phyloP scores from a whole-genome alignment of 208 protist species.

The Crithidia mellificae region DNA sequence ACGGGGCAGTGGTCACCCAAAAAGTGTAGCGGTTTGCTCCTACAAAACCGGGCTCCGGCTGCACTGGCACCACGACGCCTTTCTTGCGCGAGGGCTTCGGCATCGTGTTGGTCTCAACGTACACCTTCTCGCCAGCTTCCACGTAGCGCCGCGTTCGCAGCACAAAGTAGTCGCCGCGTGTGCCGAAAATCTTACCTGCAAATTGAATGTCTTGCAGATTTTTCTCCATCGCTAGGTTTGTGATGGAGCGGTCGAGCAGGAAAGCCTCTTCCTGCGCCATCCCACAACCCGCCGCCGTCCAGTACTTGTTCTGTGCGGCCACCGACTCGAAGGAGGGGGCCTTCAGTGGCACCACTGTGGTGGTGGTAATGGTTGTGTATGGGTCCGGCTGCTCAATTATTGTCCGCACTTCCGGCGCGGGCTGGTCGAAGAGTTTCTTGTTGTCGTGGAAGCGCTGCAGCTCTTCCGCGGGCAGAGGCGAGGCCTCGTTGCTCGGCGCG shows the following conservation, averaged over 20 bases:
- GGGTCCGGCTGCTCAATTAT: slow-evolving; percentile 89
- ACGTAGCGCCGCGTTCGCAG: slow-evolving; percentile 81
- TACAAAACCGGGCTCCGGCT: slow-evolving; percentile 82
- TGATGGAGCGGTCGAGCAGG: slow-evolving; percentile 88
- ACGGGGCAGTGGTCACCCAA: slow-evolving; percentile 86
- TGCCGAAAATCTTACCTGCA: slow-evolving; percentile 91
- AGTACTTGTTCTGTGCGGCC: slow-evolving; percentile 76
- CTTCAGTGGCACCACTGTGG: slow-evolving; percentile 74
- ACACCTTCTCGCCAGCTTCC: slow-evolving; percentile 72
- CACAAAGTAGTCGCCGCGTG: slow-evolving; percentile 79
- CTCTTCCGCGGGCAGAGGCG: slow-evolving; percentile 61
- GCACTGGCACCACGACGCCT: slow-evolving; percentile 75
- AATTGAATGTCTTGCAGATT: slow-evolving; percentile 87
- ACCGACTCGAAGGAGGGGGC: slow-evolving; percentile 79
- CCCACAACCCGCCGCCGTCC: slow-evolving; percentile 70
- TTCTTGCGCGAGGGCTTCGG: slow-evolving; percentile 84
- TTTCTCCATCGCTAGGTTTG: slow-evolving; percentile 87
- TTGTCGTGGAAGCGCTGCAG: slow-evolving; percentile 73
- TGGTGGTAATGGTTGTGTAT: slow-evolving; percentile 91
- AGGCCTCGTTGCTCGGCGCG: slow-evolving; percentile 62
- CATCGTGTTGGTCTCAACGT: slow-evolving; percentile 89
- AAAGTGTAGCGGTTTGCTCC: slow-evolving; percentile 90
- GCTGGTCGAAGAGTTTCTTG: slow-evolving; percentile 73
- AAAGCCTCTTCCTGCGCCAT: slow-evolving; percentile 86
- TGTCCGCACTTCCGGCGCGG: slow-evolving; percentile 77